A percentile compares a stretch with the other conserved stretches of the same genome.
phyloP scores from a whole-genome alignment of 495 filamentous ascomycete genomes.

The Penicillium arizonense region DNA sequence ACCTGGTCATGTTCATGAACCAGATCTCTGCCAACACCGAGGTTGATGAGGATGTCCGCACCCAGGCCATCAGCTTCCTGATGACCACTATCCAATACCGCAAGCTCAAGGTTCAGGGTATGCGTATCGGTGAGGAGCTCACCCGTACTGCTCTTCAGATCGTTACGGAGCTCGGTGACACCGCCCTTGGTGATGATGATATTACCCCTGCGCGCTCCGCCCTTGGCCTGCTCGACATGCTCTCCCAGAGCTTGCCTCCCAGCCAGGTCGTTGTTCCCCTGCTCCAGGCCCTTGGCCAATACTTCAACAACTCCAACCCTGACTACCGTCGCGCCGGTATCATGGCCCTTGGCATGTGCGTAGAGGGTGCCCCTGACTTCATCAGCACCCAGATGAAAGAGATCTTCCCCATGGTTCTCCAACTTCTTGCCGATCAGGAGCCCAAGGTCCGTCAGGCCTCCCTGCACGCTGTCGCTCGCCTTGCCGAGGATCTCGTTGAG shows the following conservation, averaged over 20 bases:
- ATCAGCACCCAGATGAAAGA: slow-evolving; percentile 83
- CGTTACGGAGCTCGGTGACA: slow-evolving; percentile 78
- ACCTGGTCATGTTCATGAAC: slow-evolving; percentile 92
- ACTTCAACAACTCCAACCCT: slow-evolving; percentile 68
- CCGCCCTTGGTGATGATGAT: slow-evolving; percentile 73
- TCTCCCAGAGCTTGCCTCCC: slow-evolving; percentile 82
- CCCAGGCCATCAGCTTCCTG: slow-evolving; percentile 89
- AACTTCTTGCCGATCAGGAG: slow-evolving; percentile 79
- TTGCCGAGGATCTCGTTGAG: slow-evolving; percentile 91
- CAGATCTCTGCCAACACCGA: slow-evolving; percentile 73
- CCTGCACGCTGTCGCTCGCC: slow-evolving; percentile 77
- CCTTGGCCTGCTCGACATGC: slow-evolving; percentile 81
- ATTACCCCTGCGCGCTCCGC: slow-evolving; percentile 87
- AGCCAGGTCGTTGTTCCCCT: slow-evolving; percentile 94
- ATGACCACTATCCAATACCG: slow-evolving; percentile 89
- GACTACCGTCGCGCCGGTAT: slow-evolving; percentile 86
- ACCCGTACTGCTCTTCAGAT: slow-evolving; percentile 84
- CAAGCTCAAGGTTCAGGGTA: slow-evolving; percentile 90
- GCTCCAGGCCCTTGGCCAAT: slow-evolving; percentile 77
- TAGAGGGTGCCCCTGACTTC: slow-evolving; percentile 96
- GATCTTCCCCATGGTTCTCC: slow-evolving; percentile 82
- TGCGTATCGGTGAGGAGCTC: slow-evolving; percentile 78
- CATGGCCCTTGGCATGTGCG: slow-evolving; percentile 87
- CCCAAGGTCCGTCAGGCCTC: slow-evolving; percentile 81
- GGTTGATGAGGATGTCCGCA: slow-evolving; percentile 77